These are phyloP conservation scores for Eremochloa ophiuroides DNA, from an alignment of 176 grass and related monocot species.

Conservation along the genomic window DNA sequence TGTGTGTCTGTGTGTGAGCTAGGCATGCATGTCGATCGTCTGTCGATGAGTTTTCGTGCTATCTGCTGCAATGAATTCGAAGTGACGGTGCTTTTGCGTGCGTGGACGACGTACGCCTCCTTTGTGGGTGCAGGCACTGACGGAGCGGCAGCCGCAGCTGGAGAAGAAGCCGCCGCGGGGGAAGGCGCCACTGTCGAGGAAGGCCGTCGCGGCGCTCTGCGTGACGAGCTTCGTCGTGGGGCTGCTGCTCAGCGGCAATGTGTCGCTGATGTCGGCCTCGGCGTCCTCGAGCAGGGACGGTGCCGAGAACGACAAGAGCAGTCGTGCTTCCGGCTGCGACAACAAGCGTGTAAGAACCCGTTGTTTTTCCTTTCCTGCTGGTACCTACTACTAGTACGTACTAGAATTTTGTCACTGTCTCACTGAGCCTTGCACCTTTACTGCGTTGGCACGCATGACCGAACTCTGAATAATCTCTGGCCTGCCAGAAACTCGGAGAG, in stretches of 20 bases:
- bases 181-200: not conserved
- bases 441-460: not conserved
- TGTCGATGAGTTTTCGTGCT: not conserved
- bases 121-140: constrained; percentile 41
- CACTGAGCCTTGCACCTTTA: not conserved
- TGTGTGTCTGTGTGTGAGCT: too few species aligned
- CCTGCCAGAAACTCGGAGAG: constrained; percentile 46
- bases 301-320: too few species aligned
- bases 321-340: constrained; percentile 28
- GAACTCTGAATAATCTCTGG: not conserved
- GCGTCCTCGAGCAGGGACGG: not conserved
- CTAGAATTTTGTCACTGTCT: not conserved
- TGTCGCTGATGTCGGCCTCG: not conserved
- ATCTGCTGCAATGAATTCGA: not conserved
- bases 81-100: not conserved
- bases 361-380: not conserved
- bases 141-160: constrained; percentile 61
- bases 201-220: not conserved
- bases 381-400: not conserved
- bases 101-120: not conserved
- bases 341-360: constrained; percentile 44
- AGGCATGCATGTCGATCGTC: not conserved
- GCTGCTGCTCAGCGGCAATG: not conserved
- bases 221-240: not conserved
- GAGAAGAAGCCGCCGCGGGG: constrained; percentile 45